Percentiles rank a stretch among this genome's conserved stretches.
Evolutionary conservation across 345 rosid genomes (phyloP).

Genomic region (Melastoma malabathricum): DNA sequence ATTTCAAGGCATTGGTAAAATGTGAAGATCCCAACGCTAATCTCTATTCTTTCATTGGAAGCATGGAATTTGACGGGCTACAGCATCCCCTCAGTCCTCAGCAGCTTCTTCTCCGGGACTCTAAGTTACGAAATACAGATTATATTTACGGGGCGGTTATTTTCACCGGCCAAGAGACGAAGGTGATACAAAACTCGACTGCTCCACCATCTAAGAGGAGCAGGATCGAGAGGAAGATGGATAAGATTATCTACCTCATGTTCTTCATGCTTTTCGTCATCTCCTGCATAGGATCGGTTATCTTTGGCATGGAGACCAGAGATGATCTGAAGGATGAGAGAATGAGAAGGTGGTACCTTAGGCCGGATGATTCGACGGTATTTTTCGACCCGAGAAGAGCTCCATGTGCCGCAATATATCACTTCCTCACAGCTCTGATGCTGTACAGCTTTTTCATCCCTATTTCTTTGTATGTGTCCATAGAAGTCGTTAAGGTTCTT

Average conservation of each 20-base stretch:
- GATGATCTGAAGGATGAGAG: conserved; percentile 44
- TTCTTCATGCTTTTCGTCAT: conserved; percentile 39
- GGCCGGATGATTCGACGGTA: conserved; percentile 38
- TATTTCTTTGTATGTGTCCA: conserved; percentile 73
- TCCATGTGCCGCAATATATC: conserved; percentile 35
- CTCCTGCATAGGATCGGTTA: conserved; percentile 56
- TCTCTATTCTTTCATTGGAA: conserved; percentile 70
- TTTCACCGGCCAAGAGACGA: conserved; percentile 87
- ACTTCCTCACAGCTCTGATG: conserved; percentile 64
- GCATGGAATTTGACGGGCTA: conserved; percentile 44
- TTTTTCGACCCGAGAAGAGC: conserved; percentile 50
- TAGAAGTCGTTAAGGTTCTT: conserved; percentile 79
- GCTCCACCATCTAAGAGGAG: conserved; percentile 91
- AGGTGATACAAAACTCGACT: conserved; percentile 75
- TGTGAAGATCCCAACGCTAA: conserved; percentile 95
- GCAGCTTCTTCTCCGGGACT: conserved; percentile 80
- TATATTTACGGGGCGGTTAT: conserved; percentile 62
- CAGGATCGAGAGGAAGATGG: conserved; percentile 74
- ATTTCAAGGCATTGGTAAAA: conserved; percentile 50
- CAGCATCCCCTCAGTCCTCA: conserved; percentile 60
- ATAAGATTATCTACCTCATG: conserved; percentile 51
- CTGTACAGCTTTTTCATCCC: conserved; percentile 65
- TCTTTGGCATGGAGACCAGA: conserved; percentile 51
- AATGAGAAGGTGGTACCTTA: conserved; percentile 82
- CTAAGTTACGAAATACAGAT: conserved; percentile 78